A percentile compares a stretch with the other conserved stretches of the same genome.
Evolutionary conservation across 2,329 filamentous ascomycete species (phyloP).

Genomic region (Paecilomyces formosus): DNA sequence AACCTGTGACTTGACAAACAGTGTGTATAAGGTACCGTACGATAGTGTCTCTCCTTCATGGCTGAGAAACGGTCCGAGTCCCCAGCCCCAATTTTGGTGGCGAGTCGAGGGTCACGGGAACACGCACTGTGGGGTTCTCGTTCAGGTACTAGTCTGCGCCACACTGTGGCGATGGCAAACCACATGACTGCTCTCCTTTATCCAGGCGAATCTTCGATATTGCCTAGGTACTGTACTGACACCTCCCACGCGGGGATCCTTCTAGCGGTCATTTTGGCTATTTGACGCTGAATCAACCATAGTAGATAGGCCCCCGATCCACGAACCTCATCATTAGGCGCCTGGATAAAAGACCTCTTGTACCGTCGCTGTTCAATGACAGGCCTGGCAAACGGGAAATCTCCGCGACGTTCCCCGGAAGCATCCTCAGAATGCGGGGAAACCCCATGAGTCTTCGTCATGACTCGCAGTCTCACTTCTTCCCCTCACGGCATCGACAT

Average conservation of each 20-base stretch:
- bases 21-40: not conserved
- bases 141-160: not conserved
- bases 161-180: not conserved
- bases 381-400: not conserved
- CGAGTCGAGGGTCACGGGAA: not conserved
- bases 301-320: not conserved
- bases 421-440: not conserved
- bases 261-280: not conserved
- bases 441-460: not conserved
- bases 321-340: not conserved
- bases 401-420: not conserved
- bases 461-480: not conserved
- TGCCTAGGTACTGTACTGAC: not conserved
- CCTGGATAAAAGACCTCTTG: not conserved
- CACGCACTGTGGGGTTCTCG: not conserved
- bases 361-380: not conserved
- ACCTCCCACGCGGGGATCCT: not conserved
- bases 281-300: not conserved
- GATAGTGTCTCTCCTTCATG: too few species aligned
- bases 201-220: not conserved
- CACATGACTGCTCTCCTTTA: not conserved
- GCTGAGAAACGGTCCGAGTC: too few species aligned
- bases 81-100: not conserved
- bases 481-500: not conserved
- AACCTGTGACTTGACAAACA: not conserved